Percentiles rank a stretch among this genome's conserved stretches.
These are phyloP conservation scores for Barnettozyma pratensis DNA, from an alignment of 805 yeast genomes.

Conservation along the genomic window DNA sequence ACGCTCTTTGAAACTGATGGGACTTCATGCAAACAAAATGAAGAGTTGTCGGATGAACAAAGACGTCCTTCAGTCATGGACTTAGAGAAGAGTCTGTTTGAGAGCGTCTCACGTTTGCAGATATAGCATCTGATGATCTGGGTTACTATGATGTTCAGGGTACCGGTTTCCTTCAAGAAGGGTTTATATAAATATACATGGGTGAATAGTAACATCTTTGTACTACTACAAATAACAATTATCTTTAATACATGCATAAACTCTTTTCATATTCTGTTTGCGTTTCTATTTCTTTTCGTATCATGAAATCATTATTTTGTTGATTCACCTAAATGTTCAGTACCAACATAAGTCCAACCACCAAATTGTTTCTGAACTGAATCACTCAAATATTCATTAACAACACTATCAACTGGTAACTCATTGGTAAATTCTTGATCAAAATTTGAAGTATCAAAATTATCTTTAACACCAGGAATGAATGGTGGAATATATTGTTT, in stretches of 20 bases:
- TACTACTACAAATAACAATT: background rate
- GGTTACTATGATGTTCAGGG: no score
- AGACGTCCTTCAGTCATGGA: conserved; percentile 5
- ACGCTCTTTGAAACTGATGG: conserved; percentile 12
- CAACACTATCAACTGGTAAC: conserved; percentile 92
- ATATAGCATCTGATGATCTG: background rate
- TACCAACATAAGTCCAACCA: conserved; percentile 95
- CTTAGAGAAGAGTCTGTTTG: conserved; percentile 7
- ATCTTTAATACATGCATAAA: no score
- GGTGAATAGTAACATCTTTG: background rate
- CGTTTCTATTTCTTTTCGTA: background rate
- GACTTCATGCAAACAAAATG: background rate
- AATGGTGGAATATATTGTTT: conserved; percentile 94
- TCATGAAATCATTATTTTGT: background rate
- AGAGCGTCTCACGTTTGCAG: conserved; percentile 4
- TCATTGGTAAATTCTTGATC: conserved; percentile 90
- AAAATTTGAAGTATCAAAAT: conserved; percentile 88
- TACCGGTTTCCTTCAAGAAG: no score
- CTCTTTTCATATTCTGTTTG: background rate
- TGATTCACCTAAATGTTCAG: conserved; percentile 37
- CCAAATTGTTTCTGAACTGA: conserved; percentile 97
- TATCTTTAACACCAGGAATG: conserved; percentile 83
- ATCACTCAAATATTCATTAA: conserved; percentile 85
- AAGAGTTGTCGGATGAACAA: conserved; percentile 4
- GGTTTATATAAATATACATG: background rate